Evolutionary conservation across 2,329 filamentous ascomycete genomes (phyloP), one percentile per base, ranked within the genome.

Genomic region (Aspergillus piperis): DNA sequence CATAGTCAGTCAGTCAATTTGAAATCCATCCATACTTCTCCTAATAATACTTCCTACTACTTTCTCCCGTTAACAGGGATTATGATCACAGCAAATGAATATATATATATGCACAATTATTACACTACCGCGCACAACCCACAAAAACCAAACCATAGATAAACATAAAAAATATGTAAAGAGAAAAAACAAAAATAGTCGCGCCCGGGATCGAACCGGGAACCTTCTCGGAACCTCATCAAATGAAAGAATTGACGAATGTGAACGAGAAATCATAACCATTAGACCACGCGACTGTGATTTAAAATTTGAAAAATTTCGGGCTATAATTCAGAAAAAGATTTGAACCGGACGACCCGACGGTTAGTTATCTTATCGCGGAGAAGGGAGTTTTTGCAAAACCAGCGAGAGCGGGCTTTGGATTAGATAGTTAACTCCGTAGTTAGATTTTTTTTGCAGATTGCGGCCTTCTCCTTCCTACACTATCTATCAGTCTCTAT

Each of bases 201-300:
- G 61, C 63, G 64, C 62, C 63, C 64, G 65, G 66, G 62, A 67
- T 68, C 64, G 66, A 68, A 67, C 66, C 64, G 60, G 62, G 55
- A 62, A 59, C 62, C 63, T 58, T 62, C 59, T 62, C 58, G 60
- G 62, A 60, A 62, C 62, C 52, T 32, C 56, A 10, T 13, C 21
- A 58, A 5, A 38, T 13, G 47, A 19, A 19, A 13, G 8, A 2
- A 8, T 17, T 51, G 36, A 30, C 3, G 21, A 39, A 39, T 67
- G 64, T 67, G 65, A 67, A 64, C 59, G 60, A 67, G 62, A 66
- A 58, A 63, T 64, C 65, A 64, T 66, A 66, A 66, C 64, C 65
- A 67, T 66, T 67, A 66, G 65, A 62, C 59, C 64, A 65, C 62
- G 64, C 61, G 57, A 66, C 63, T 64, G 5, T 36, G 42, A 39